These are phyloP conservation scores for Kernera saxatilis DNA, from an alignment of 345 rosid genomes.

Conservation along the genomic window DNA sequence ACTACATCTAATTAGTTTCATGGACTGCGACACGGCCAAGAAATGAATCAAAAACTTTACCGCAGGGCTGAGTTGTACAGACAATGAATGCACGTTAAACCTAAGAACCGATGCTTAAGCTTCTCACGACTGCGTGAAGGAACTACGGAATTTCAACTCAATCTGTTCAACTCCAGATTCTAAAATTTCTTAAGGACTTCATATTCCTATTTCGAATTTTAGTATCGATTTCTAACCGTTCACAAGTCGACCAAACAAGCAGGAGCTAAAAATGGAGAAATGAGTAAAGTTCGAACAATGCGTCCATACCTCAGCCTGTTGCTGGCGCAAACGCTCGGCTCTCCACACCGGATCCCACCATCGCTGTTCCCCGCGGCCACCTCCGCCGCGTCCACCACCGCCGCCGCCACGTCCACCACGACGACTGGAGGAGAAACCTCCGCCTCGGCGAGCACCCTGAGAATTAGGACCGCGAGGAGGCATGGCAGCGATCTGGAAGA, in stretches of 20 bases:
- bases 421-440: constrained; percentile 31
- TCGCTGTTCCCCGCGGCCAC: constrained; percentile 88
- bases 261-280: neutral
- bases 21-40: neutral
- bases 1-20: neutral
- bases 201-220: neutral
- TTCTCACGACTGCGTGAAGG: neutral
- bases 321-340: constrained; percentile 80
- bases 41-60: neutral
- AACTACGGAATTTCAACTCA: neutral
- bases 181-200: neutral
- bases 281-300: neutral
- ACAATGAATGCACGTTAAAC: neutral
- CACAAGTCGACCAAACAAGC: neutral
- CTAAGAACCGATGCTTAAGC: neutral
- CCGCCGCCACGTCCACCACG: constrained; percentile 47
- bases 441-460: constrained; percentile 37
- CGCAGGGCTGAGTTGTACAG: neutral
- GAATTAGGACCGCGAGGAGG: constrained; percentile 57
- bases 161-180: neutral
- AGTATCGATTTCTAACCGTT: neutral
- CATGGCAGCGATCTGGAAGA: constrained; percentile 33
- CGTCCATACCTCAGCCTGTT: constrained; percentile 43
- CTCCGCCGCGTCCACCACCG: constrained; percentile 41
- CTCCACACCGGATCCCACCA: constrained; percentile 99